Percentiles rank a stretch among this genome's conserved stretches.
Evolutionary conservation across 306 rosid species (phyloP).

Genomic region (Prunus armeniaca): DNA sequence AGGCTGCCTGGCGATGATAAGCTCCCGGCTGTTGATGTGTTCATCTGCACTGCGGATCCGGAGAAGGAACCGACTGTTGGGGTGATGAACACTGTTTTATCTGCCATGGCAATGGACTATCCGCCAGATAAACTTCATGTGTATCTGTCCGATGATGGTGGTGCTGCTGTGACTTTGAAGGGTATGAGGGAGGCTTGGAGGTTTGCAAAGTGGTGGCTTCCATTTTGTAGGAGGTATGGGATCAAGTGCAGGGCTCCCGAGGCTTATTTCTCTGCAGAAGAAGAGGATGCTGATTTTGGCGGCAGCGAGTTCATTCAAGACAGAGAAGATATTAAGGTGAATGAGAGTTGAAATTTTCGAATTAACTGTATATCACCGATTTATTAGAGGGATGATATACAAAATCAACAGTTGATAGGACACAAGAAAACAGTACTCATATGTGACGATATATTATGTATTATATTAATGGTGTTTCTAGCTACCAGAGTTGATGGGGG

Average conservation of each 20-base stretch:
- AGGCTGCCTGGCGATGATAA: conserved; percentile 50
- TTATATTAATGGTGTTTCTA: too few relatives aligned
- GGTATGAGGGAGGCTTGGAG: conserved; percentile 45
- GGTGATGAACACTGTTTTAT: conserved; percentile 73
- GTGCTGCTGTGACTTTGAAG: conserved; percentile 45
- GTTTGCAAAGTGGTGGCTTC: conserved; percentile 70
- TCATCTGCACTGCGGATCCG: conserved; percentile 70
- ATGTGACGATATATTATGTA: too few relatives aligned
- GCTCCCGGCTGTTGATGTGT: conserved; percentile 60
- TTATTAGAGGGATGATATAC: neutral
- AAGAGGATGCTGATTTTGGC: conserved; percentile 19
- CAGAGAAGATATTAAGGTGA: conserved; percentile 37
- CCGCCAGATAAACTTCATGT: conserved; percentile 63
- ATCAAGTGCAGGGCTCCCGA: conserved; percentile 50
- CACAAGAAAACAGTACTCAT: too few relatives aligned
- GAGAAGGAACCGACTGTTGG: conserved; percentile 58
- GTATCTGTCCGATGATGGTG: conserved; percentile 75
- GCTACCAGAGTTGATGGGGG: neutral
- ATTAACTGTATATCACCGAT: too few relatives aligned
- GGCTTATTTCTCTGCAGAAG: conserved; percentile 49
- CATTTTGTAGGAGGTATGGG: conserved; percentile 46
- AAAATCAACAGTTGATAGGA: neutral
- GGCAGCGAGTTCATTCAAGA: conserved; percentile 30
- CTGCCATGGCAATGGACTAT: conserved; percentile 74
- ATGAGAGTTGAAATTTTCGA: neutral